Percentiles rank a stretch among this genome's conserved stretches.
Evolutionary conservation across 1,284 basidiomycete genomes (phyloP).

Genomic region (Irpex sp.): DNA sequence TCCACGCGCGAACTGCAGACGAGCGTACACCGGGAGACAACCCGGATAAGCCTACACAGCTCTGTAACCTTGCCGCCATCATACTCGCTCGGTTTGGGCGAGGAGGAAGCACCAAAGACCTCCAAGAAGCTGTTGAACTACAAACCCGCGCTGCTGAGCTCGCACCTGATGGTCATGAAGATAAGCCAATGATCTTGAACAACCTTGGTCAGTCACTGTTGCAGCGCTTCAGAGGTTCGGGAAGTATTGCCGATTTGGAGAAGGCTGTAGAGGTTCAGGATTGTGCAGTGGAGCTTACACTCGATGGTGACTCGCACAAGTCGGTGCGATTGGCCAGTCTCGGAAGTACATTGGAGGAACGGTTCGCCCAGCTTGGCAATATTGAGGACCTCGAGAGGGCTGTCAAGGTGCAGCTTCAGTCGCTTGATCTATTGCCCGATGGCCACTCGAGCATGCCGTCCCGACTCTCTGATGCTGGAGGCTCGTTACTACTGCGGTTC

Average conservation of each 20-base stretch:
- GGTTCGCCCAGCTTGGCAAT: not conserved
- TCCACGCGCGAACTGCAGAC: not conserved
- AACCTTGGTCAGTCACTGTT: not conserved
- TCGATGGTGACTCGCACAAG: not conserved
- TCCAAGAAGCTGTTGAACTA: not conserved
- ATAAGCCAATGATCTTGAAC: not conserved
- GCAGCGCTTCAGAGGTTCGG: not conserved
- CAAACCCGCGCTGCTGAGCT: not conserved
- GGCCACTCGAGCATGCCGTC: not conserved
- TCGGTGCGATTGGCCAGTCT: not conserved
- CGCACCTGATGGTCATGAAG: not conserved
- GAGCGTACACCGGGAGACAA: not conserved
- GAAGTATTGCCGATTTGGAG: not conserved
- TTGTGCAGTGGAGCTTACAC: not conserved
- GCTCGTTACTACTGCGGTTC: not conserved
- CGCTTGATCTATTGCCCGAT: not conserved
- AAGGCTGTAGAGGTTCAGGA: not conserved
- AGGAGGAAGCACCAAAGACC: not conserved
- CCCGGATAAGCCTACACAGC: not conserved
- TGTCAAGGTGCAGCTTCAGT: not conserved
- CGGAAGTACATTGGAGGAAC: not conserved
- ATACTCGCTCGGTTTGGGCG: not conserved
- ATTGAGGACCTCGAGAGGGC: not conserved
- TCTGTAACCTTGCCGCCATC: not conserved
- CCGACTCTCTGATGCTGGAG: not conserved